Conservation (phyloP, 345 rosid species). For the Eucalyptus virginea region DNA sequence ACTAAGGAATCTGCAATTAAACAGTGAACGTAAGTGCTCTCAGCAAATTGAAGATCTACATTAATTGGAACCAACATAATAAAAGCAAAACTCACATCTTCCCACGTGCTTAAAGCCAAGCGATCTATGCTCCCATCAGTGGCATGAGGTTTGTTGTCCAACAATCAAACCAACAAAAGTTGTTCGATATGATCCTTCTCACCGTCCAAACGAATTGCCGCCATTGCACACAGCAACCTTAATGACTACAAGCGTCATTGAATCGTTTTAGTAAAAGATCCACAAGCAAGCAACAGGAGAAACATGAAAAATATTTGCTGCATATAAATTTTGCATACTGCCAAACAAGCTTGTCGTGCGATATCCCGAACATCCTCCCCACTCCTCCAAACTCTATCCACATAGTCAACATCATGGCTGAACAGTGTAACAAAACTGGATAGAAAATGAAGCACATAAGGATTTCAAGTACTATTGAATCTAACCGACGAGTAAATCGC, state of each 20-base stretch:
- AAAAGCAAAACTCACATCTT: slow-evolving; percentile 37
- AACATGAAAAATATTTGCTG: background rate
- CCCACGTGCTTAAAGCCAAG: slow-evolving; percentile 91
- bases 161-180: slow-evolving; percentile 37
- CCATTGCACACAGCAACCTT: slow-evolving; percentile 74
- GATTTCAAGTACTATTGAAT: background rate
- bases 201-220: slow-evolving; percentile 61
- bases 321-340: slow-evolving; percentile 24
- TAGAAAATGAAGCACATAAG: background rate
- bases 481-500: too few species aligned
- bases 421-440: slow-evolving; percentile 71
- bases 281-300: slow-evolving; percentile 13
- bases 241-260: slow-evolving; percentile 27
- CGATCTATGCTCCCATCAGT: slow-evolving; percentile 58
- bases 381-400: slow-evolving; percentile 95
- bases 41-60: too few species aligned
- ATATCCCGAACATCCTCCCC: slow-evolving; percentile 85
- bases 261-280: slow-evolving; percentile 10
- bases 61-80: too few species aligned
- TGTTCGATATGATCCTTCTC: slow-evolving; percentile 57
- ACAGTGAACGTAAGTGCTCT: too few species aligned
- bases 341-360: slow-evolving; percentile 72
- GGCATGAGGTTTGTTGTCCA: slow-evolving; percentile 26
- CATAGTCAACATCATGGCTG: slow-evolving; percentile 85
- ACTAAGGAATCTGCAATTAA: too few species aligned